A percentile compares a stretch with the other conserved stretches of the same genome.
These are phyloP conservation scores for Xylaria sp. DNA, from an alignment of 2,329 filamentous ascomycete genomes.

Conservation along the genomic window DNA sequence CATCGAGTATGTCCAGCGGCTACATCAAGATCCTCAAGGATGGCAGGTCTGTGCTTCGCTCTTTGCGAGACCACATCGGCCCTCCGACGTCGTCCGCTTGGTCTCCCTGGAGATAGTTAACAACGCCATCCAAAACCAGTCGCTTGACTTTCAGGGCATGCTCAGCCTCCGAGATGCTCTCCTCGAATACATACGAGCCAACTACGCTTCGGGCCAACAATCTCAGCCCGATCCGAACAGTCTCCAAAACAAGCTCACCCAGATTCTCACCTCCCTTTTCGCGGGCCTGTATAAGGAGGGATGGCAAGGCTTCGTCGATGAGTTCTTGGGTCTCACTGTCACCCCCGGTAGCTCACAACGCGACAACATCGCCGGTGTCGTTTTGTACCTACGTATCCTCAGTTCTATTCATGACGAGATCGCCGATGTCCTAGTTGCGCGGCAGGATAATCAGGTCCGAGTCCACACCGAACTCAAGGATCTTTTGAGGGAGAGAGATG, in stretches of 20 bases:
- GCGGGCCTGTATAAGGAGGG: conserved; percentile 82
- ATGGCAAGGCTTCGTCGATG: conserved; percentile 91
- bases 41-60: conserved; percentile 90
- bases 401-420: conserved; percentile 96
- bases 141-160: conserved; percentile 75
- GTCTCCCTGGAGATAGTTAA: conserved; percentile 93
- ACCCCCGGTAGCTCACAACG: conserved; percentile 61
- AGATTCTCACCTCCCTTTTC: conserved; percentile 94
- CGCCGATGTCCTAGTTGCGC: conserved; percentile 84
- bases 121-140: conserved; percentile 81
- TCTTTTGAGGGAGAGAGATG: conserved; percentile 82
- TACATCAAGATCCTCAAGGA: conserved; percentile 80
- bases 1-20: conserved; percentile 77
- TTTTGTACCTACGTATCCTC: conserved; percentile 88
- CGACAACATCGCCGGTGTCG: conserved; percentile 76
- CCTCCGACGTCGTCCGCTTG: conserved; percentile 84
- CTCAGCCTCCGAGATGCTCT: conserved; percentile 79
- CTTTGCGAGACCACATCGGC: conserved; percentile 78
- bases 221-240: conserved; percentile 70
- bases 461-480: conserved; percentile 92
- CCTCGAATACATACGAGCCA: conserved; percentile 78
- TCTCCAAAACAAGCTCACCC: conserved; percentile 96
- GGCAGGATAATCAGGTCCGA: conserved; percentile 79
- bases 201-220: conserved; percentile 67
- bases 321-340: conserved; percentile 79